A percentile compares a stretch with the other conserved stretches of the same genome.
Conservation (phyloP, 2,329 filamentous ascomycete genomes). For the Penicillium sumatraense region DNA sequence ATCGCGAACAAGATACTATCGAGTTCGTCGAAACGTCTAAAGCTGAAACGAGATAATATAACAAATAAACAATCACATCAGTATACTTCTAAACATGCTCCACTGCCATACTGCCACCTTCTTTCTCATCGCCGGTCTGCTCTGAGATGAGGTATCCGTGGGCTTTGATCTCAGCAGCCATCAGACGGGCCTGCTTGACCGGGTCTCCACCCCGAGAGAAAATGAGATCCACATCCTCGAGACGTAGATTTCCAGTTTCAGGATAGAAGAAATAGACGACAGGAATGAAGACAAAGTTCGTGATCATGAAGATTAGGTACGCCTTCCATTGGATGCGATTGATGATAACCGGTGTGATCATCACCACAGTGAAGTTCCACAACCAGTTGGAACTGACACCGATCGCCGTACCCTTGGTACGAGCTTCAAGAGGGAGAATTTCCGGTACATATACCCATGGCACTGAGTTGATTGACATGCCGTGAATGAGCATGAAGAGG, state of each 20-base stretch:
- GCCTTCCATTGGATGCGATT: constrained; percentile 40
- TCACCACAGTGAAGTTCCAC: constrained; percentile 18
- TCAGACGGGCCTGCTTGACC: constrained; percentile 13
- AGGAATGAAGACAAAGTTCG: constrained; percentile 39
- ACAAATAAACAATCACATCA: neutral
- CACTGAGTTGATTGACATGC: constrained; percentile 52
- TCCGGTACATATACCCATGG: constrained; percentile 58
- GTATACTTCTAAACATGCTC: constrained; percentile 5
- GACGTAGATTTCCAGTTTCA: constrained; percentile 15
- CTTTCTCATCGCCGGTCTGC: constrained; percentile 8
- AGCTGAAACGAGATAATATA: neutral
- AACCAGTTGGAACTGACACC: constrained; percentile 16
- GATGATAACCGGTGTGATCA: constrained; percentile 18
- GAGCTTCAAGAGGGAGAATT: constrained; percentile 55
- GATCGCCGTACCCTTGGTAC: constrained; percentile 53
- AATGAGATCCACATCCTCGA: constrained; percentile 20
- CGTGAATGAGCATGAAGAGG: constrained; percentile 48
- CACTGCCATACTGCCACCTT: constrained; percentile 4
- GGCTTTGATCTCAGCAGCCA: constrained; percentile 17
- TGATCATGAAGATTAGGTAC: constrained; percentile 43
- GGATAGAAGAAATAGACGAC: constrained; percentile 20
- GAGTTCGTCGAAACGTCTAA: neutral
- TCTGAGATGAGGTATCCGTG: constrained; percentile 11
- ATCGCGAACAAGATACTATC: neutral
- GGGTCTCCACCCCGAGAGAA: constrained; percentile 18